These are phyloP conservation scores for Boletus speciosus DNA, from an alignment of 768 basidiomycete genomes.

Conservation along the genomic window DNA sequence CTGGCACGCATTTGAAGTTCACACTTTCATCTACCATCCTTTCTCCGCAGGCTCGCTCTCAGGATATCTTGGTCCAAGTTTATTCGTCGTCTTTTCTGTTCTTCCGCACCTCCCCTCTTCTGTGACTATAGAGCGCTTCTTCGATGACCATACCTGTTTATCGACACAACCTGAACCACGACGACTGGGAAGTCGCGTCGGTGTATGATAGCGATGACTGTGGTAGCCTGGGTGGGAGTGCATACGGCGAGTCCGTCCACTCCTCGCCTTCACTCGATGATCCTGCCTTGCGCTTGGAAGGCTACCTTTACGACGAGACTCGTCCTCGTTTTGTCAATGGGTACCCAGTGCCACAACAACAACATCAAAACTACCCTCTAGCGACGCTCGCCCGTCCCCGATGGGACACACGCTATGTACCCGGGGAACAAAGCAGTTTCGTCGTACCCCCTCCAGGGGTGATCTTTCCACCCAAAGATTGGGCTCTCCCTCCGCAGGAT, in stretches of 20 bases:
- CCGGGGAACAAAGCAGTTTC: constrained; percentile 11
- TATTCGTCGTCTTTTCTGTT: neutral
- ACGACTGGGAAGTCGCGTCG: constrained; percentile 31
- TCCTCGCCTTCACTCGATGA: constrained; percentile 4
- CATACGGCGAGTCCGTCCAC: constrained; percentile 12
- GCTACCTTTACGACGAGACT: neutral
- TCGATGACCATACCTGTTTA: constrained; percentile 26
- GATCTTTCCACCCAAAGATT: constrained; percentile 22
- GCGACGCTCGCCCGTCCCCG: neutral
- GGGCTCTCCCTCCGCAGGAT: constrained; percentile 14
- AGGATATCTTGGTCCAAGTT: neutral
- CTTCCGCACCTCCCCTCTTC: neutral
- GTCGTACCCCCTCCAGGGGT: constrained; percentile 27
- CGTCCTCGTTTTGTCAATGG: constrained; percentile 6
- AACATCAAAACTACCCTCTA: constrained; percentile 8
- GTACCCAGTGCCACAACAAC: constrained; percentile 18
- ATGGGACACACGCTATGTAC: constrained; percentile 9
- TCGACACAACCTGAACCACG: constrained; percentile 22
- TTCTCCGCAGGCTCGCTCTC: neutral
- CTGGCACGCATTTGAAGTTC: constrained; percentile 2
- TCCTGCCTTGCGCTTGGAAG: constrained; percentile 5
- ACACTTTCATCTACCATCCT: neutral
- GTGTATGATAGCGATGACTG: constrained; percentile 30
- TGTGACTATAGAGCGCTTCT: neutral
- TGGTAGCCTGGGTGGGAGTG: constrained; percentile 22